These are phyloP conservation scores for Aegle marmelos DNA, from an alignment of 345 rosid species.

Conservation along the genomic window DNA sequence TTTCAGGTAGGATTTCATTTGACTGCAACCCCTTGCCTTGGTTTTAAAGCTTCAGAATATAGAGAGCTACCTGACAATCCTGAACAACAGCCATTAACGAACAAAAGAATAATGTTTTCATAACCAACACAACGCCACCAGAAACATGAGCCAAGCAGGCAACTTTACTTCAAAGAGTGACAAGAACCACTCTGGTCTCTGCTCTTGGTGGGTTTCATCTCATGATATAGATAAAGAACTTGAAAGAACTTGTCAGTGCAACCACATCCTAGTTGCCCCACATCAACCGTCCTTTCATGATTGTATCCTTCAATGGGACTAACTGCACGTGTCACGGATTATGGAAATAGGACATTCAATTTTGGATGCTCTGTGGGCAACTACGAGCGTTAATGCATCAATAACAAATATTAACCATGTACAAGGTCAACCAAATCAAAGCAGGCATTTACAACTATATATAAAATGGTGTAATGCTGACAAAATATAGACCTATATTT, in stretches of 20 bases:
- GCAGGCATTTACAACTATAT: constrained; percentile 27
- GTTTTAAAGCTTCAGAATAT: constrained; percentile 15
- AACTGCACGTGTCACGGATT: not conserved
- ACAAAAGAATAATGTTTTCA: not conserved
- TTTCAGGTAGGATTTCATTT: not conserved
- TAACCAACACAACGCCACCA: not conserved
- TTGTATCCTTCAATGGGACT: not conserved
- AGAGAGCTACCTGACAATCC: not conserved
- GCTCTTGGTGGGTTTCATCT: not conserved
- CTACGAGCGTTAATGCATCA: not conserved
- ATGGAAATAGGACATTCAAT: not conserved
- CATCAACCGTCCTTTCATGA: not conserved
- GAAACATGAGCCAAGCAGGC: not conserved
- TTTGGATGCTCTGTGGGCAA: not conserved
- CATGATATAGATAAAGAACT: not conserved
- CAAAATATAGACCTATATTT: constrained; percentile 1
- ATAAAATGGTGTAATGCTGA: constrained; percentile 15
- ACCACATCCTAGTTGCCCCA: not conserved
- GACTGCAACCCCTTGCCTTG: constrained; percentile 15
- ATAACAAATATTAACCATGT: constrained; percentile 1
- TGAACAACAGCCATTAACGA: not conserved
- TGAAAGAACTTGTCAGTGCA: not conserved
- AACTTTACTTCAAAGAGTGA: not conserved
- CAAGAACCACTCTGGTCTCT: not conserved
- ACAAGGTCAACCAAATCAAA: constrained; percentile 8